A percentile compares a stretch with the other conserved stretches of the same genome.
Evolutionary conservation across 371 early-diverging fungal genomes (phyloP).

Genomic region (Zopfochytrium polystomum): DNA sequence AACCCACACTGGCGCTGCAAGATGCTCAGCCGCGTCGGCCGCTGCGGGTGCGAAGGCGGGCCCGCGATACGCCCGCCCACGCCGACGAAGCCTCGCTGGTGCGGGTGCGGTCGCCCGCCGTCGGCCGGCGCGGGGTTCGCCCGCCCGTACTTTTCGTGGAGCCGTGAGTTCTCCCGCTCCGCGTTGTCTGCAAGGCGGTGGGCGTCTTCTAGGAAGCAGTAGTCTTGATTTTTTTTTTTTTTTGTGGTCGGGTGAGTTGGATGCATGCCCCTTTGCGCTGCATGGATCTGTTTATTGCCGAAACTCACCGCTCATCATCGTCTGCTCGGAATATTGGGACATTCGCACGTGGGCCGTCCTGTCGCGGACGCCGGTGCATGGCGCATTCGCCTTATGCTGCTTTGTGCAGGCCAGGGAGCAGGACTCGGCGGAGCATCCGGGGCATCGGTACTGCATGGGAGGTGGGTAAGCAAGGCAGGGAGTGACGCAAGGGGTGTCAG

Average conservation of each 20-base stretch:
- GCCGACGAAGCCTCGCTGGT: too few relatives aligned
- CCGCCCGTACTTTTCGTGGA: not conserved
- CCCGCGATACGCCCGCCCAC: too few relatives aligned
- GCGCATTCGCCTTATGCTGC: conserved; percentile 55
- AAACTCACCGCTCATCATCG: conserved; percentile 64
- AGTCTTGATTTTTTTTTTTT: conserved; percentile 5
- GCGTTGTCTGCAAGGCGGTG: conserved; percentile 32
- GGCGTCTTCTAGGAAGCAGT: conserved; percentile 28
- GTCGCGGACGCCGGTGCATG: conserved; percentile 64
- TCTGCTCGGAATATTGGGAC: conserved; percentile 50
- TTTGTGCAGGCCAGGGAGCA: conserved; percentile 67
- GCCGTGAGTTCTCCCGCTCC: conserved; percentile 16
- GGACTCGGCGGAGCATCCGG: conserved; percentile 58
- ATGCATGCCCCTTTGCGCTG: not conserved
- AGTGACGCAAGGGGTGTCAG: too few relatives aligned
- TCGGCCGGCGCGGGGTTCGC: not conserved
- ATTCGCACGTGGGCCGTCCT: conserved; percentile 57
- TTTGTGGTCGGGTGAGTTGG: not conserved
- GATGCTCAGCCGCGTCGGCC: not conserved
- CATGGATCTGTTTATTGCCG: too few relatives aligned
- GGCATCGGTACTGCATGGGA: conserved; percentile 50
- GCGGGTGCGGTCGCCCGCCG: not conserved
- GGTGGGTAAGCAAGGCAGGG: too few relatives aligned
- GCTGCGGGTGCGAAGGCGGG: too few relatives aligned
- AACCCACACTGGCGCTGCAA: not conserved